Evolutionary conservation across 2,329 filamentous ascomycete species (phyloP).

Genomic region (Dothistroma pini): DNA sequence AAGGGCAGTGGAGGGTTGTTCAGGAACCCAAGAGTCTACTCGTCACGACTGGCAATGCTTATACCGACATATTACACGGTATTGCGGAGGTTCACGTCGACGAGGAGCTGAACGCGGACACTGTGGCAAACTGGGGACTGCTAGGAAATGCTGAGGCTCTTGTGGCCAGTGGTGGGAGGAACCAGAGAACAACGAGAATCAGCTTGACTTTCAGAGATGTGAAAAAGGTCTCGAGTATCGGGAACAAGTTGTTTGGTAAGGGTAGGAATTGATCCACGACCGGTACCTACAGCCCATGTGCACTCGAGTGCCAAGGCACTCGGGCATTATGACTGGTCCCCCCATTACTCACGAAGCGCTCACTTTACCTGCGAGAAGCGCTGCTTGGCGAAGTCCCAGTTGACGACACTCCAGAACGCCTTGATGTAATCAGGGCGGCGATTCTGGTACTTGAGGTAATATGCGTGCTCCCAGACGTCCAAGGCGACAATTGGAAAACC

Average conservation of each 20-base stretch:
- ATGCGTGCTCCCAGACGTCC: conserved; percentile 94
- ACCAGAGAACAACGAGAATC: conserved; percentile 58
- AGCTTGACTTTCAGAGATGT: conserved; percentile 88
- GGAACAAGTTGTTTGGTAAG: conserved; percentile 60
- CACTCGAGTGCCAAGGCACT: too few species aligned
- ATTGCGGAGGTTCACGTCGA: conserved; percentile 66
- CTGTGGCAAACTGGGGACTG: conserved; percentile 66
- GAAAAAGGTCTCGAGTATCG: conserved; percentile 70
- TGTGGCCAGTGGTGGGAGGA: conserved; percentile 48
- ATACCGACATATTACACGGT: conserved; percentile 69
- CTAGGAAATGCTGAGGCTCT: conserved; percentile 50
- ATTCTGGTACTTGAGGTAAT: conserved; percentile 81
- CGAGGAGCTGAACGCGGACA: conserved; percentile 56
- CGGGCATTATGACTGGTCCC: too few species aligned
- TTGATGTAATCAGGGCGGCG: conserved; percentile 71
- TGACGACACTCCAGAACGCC: conserved; percentile 74
- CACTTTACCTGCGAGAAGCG: conserved; percentile 21
- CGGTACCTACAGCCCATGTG: background rate
- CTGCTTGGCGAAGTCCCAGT: conserved; percentile 56
- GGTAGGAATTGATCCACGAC: conserved; percentile 3
- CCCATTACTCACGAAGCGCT: background rate
- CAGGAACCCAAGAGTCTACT: conserved; percentile 81
- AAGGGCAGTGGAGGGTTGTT: conserved; percentile 59
- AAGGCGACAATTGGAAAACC: conserved; percentile 64
- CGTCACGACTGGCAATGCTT: conserved; percentile 66